Conservation (phyloP, 2,329 filamentous ascomycete genomes). For the Alternaria sp. region DNA sequence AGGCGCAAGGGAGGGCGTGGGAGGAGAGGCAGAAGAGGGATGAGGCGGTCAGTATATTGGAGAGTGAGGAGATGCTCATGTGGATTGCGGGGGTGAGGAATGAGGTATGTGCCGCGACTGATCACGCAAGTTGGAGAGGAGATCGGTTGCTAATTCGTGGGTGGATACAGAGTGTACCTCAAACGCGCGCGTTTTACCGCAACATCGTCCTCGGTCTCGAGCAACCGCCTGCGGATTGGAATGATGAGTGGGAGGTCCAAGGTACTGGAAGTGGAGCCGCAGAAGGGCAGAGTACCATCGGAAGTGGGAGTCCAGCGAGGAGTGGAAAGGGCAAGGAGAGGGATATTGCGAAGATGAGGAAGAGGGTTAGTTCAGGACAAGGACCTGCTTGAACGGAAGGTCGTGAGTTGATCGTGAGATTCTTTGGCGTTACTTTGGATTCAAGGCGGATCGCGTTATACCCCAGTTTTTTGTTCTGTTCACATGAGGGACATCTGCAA, state of each 20-base stretch:
- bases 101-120: conserved; percentile 34
- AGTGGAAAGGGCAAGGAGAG: conserved; percentile 24
- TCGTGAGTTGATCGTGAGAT: accelerated
- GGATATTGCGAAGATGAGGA: conserved; percentile 18
- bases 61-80: conserved; percentile 46
- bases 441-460: conserved; percentile 11
- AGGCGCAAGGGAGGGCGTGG: neutral
- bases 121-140: neutral
- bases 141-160: neutral
- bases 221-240: conserved; percentile 21
- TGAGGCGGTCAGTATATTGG: conserved; percentile 42
- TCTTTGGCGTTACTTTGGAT: neutral
- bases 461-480: neutral
- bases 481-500: accelerated
- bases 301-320: conserved; percentile 17
- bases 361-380: conserved; percentile 15
- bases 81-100: conserved; percentile 41
- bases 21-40: conserved; percentile 36
- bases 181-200: conserved; percentile 41
- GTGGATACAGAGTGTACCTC: conserved; percentile 30
- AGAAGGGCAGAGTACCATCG: neutral
- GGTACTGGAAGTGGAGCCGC: conserved; percentile 23
- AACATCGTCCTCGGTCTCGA: conserved; percentile 29
- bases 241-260: conserved; percentile 16
- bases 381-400: neutral